Evolutionary conservation across 1,284 basidiomycete genomes (phyloP).

Genomic region (Boletus subluridellus): DNA sequence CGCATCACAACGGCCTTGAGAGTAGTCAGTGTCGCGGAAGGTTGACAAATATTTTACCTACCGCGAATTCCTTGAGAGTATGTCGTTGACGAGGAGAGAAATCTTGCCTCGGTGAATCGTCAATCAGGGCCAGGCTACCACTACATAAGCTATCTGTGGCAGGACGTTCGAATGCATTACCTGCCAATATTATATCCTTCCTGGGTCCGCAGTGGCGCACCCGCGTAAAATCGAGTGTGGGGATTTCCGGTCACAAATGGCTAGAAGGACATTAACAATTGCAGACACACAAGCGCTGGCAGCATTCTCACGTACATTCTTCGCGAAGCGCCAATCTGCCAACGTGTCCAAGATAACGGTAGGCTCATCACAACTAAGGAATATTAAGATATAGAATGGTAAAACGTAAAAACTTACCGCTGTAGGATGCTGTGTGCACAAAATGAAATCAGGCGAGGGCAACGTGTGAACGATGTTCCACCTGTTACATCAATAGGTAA

Average conservation of each 20-base stretch:
- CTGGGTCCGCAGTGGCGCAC: slow-evolving; percentile 82
- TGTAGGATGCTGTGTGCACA: slow-evolving; percentile 84
- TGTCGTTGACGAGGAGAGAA: slow-evolving; percentile 88
- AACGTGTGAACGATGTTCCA: slow-evolving; percentile 55
- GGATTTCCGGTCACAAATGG: slow-evolving; percentile 72
- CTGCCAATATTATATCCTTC: slow-evolving; percentile 90
- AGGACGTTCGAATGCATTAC: slow-evolving; percentile 38
- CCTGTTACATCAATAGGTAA: slow-evolving; percentile 39
- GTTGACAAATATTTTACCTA: slow-evolving; percentile 24
- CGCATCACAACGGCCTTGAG: slow-evolving; percentile 82
- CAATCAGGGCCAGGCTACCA: slow-evolving; percentile 75
- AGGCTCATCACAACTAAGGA: slow-evolving; percentile 75
- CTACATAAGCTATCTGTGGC: slow-evolving; percentile 6
- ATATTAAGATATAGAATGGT: slow-evolving; percentile 3
- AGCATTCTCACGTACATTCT: slow-evolving; percentile 51
- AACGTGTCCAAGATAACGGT: slow-evolving; percentile 79
- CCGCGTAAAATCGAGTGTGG: slow-evolving; percentile 85
- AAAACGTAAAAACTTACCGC: slow-evolving; percentile 44
- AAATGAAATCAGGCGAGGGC: slow-evolving; percentile 66
- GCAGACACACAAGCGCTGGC: neutral
- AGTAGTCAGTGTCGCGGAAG: slow-evolving; percentile 7
- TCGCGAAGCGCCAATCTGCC: slow-evolving; percentile 85
- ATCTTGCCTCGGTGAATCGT: slow-evolving; percentile 78
- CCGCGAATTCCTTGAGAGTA: slow-evolving; percentile 91
- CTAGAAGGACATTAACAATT: slow-evolving; percentile 38